A percentile compares a stretch with the other conserved stretches of the same genome.
Conservation (phyloP, 495 filamentous ascomycete genomes). For the Aspergillus biplanus region DNA sequence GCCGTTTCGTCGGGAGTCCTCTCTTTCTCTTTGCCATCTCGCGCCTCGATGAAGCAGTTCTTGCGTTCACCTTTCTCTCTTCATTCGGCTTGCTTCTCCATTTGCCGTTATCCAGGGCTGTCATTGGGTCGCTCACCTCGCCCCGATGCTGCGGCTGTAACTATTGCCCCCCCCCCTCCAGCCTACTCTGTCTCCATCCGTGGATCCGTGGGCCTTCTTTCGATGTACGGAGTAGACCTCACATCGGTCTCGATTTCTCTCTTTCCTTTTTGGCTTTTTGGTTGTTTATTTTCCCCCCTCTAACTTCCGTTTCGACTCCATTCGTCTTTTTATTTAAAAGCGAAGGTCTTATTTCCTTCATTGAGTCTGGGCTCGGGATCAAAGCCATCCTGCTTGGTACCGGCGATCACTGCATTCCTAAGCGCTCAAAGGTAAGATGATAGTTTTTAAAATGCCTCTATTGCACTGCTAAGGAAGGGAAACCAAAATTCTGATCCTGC, state of each 20-base stretch:
- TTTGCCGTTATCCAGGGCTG: not conserved
- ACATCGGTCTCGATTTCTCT: conserved; percentile 17
- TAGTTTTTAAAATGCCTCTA: too few species aligned
- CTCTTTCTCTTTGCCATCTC: conserved; percentile 15
- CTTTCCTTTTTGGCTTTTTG: not conserved
- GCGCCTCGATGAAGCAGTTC: conserved; percentile 23
- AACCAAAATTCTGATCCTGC: not conserved
- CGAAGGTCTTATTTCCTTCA: too few species aligned
- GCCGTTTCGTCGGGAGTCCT: conserved; percentile 22
- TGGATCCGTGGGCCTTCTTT: conserved; percentile 12
- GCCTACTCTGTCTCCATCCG: conserved; percentile 4
- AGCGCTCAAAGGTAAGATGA: too few species aligned
- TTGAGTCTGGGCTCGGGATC: too few species aligned
- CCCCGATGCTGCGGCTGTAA: conserved; percentile 9
- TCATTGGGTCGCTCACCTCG: conserved; percentile 9
- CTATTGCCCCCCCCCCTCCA: conserved; percentile 11
- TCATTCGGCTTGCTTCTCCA: conserved; percentile 3
- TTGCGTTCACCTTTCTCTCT: not conserved
- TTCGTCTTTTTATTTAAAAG: too few species aligned
- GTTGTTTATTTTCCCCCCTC: too few species aligned
- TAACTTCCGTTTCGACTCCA: too few species aligned
- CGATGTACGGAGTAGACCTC: conserved; percentile 9
- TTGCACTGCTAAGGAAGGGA: too few species aligned
- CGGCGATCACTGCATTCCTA: too few species aligned
- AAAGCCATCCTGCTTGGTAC: too few species aligned